These are phyloP conservation scores for Vitis riparia DNA, from an alignment of 164 flowering plant genomes.

Conservation along the genomic window DNA sequence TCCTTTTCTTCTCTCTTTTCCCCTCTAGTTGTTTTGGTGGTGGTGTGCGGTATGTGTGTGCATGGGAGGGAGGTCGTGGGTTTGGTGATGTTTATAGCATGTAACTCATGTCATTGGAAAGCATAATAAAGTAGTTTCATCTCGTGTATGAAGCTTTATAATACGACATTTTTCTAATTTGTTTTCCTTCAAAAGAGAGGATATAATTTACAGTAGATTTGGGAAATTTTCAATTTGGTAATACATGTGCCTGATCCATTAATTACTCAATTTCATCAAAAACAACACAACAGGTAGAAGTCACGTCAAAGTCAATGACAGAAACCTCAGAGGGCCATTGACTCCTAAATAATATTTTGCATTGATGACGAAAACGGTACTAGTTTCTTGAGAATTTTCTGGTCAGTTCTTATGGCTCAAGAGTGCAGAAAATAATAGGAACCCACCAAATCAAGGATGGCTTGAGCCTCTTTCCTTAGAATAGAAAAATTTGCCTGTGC, in stretches of 20 bases:
- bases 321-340: not conserved
- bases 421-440: not conserved
- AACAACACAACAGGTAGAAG: not conserved
- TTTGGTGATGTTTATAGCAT: too few relatives aligned
- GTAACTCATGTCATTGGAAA: too few relatives aligned
- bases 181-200: too few relatives aligned
- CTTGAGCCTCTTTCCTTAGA: constrained; percentile 81
- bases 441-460: constrained; percentile 80
- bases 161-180: too few relatives aligned
- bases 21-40: too few relatives aligned
- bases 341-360: not conserved
- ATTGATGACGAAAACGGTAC: not conserved
- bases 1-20: too few relatives aligned
- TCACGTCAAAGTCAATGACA: not conserved
- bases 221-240: not conserved
- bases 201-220: too few relatives aligned
- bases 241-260: not conserved
- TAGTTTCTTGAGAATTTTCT: not conserved
- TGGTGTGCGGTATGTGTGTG: too few relatives aligned
- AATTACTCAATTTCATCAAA: not conserved
- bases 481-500: constrained; percentile 77
- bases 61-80: too few relatives aligned
- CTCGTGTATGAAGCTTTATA: too few relatives aligned
- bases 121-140: too few relatives aligned
- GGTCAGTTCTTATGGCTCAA: not conserved